Conservation (phyloP, 2,329 filamentous ascomycete species). For the Diplodia corticola region DNA sequence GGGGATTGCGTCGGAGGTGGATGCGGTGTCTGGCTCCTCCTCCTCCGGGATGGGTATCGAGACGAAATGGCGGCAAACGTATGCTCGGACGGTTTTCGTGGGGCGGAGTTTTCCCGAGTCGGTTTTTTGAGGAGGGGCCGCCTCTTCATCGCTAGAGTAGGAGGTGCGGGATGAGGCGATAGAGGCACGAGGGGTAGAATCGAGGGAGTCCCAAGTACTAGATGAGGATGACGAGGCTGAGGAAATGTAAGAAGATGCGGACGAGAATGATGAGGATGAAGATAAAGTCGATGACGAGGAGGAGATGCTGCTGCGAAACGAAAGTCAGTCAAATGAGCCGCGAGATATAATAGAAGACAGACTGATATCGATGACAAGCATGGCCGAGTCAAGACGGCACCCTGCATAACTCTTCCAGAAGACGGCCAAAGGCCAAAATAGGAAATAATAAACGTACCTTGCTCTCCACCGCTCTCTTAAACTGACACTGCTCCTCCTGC, state of each 20-base stretch:
- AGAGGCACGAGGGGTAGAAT: background rate
- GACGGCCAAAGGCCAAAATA: background rate
- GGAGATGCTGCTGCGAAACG: background rate
- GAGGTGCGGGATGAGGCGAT: constrained; percentile 6
- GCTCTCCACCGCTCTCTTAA: constrained; percentile 1
- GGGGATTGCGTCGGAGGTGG: background rate
- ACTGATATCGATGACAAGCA: too few relatives aligned
- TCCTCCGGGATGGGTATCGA: background rate
- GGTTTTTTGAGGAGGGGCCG: background rate
- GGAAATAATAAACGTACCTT: background rate
- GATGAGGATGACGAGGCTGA: background rate
- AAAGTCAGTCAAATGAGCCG: background rate
- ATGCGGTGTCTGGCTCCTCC: background rate
- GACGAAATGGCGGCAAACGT: background rate
- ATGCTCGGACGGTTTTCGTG: background rate
- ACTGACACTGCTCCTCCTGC: background rate
- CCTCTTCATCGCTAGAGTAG: background rate
- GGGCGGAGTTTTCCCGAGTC: background rate
- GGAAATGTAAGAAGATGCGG: background rate
- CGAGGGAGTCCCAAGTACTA: background rate
- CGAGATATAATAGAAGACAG: background rate
- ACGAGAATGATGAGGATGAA: background rate
- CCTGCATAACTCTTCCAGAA: background rate
- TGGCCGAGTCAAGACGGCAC: background rate
- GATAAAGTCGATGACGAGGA: background rate